Evolutionary conservation across 169 alveolate species (phyloP).

Genomic region (Cryptosporidium tyzzeri): DNA sequence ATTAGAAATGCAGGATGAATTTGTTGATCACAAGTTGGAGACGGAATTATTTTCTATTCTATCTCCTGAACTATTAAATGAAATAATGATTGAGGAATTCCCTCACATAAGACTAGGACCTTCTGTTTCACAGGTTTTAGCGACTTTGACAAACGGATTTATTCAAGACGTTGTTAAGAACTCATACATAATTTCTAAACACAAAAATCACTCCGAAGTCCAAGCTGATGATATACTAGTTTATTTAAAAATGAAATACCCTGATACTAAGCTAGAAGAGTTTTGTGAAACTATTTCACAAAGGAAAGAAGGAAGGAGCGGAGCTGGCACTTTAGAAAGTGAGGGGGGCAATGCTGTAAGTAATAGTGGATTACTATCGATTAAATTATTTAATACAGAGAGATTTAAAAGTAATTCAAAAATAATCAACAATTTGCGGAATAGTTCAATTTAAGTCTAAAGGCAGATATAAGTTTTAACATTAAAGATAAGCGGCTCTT

Average conservation of each 20-base stretch:
- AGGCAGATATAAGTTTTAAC: background rate
- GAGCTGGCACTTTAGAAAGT: background rate
- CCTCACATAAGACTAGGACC: constrained; percentile 70
- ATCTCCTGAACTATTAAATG: constrained; percentile 57
- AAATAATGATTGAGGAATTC: constrained; percentile 43
- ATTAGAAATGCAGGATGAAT: constrained; percentile 29
- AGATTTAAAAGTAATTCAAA: background rate
- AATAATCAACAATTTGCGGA: background rate
- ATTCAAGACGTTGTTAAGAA: constrained; percentile 26
- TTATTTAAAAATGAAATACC: constrained; percentile 49
- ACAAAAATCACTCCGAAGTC: constrained; percentile 12
- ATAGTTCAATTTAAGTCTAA: no score
- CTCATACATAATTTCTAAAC: constrained; percentile 39
- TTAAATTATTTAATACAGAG: constrained; percentile 11
- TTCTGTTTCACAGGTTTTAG: constrained; percentile 56
- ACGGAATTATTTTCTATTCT: constrained; percentile 5
- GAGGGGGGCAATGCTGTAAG: background rate
- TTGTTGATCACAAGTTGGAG: constrained; percentile 16
- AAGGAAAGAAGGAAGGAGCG: background rate
- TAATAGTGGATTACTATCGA: background rate
- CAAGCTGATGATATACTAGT: constrained; percentile 52
- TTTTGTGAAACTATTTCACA: constrained; percentile 19
- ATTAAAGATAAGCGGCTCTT: background rate
- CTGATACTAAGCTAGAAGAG: constrained; percentile 31
- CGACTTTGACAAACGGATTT: constrained; percentile 47